Conservation (phyloP, 2,329 filamentous ascomycete genomes). For the Apiospora phragmitis region DNA sequence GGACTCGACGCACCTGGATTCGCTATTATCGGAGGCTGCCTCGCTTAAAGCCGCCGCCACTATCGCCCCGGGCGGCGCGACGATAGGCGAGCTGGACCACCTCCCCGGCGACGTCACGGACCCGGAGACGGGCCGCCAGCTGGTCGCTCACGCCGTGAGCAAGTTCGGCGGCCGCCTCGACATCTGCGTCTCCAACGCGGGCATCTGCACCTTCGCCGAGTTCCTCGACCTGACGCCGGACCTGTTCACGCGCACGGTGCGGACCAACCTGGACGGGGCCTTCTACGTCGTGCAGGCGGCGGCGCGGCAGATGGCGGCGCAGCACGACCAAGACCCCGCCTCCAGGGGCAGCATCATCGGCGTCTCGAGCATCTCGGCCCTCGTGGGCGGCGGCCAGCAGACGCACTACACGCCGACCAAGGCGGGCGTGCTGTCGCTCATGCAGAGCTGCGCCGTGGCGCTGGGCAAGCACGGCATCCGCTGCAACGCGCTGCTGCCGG, state of each 20-base stretch:
- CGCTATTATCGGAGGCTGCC: constrained; percentile 53
- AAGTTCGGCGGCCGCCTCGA: constrained; percentile 62
- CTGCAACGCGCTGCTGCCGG: constrained; percentile 82
- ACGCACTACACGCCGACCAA: constrained; percentile 90
- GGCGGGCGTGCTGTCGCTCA: constrained; percentile 75
- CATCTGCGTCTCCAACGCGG: constrained; percentile 86
- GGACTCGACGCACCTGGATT: constrained; percentile 52
- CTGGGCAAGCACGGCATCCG: constrained; percentile 74
- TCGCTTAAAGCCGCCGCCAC: constrained; percentile 39
- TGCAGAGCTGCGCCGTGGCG: constrained; percentile 81
- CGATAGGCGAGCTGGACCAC: constrained; percentile 59
- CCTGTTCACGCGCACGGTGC: constrained; percentile 70
- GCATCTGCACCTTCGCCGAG: constrained; percentile 84
- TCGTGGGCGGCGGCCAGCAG: constrained; percentile 77
- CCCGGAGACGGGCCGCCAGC: constrained; percentile 66
- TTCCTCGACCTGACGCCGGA: constrained; percentile 74
- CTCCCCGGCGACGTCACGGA: constrained; percentile 77
- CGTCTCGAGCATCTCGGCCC: constrained; percentile 70
- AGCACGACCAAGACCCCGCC: constrained; percentile 59
- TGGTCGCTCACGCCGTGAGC: constrained; percentile 67
- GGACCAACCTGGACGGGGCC: constrained; percentile 83
- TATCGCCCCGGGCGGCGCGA: constrained; percentile 14
- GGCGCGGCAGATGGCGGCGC: constrained; percentile 73
- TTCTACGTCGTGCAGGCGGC: constrained; percentile 87
- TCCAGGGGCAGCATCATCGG: constrained; percentile 71